Evolutionary conservation across 176 grass and related monocot species (phyloP), one percentile per base, ranked within the genome.

Genomic region (Triticum turgidum): DNA sequence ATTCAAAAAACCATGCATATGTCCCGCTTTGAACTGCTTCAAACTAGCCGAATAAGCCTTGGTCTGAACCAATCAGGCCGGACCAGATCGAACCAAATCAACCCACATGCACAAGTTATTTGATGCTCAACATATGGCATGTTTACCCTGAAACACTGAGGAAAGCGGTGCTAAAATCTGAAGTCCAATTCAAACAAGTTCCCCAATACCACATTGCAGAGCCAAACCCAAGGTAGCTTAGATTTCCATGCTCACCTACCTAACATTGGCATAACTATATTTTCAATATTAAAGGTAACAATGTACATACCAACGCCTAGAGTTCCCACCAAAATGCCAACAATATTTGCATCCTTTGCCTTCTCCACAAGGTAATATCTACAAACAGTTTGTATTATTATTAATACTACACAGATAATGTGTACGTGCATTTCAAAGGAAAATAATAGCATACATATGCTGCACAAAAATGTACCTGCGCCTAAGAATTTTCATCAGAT

Each of bases 281-380:
- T 69, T 73, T 76, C 25, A 49, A 75, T 83, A 73, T 44, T 15
- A 18, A 87, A 84, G 20, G 90, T 41, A 80, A 15, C 30, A 58
- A 35, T 45, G 3, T 82, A 83, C 90, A 83, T 98, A 98, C 93
- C 96, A 73, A 94, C 90, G 87, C 92, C 96, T 13, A 98, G 89
- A 76, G 96, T 98, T 86, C 93, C 96, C 14, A 98, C 93, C 90
- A 98, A 92, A 91, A 98, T 98, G 65, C 96, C 93, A 89, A 98
- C 64, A 34, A 98, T 98, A 81, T 91, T 92, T 89, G 96, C 93
- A 91, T 98, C 96, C 84, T 96, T 98, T 59, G 93, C 93, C 94
- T 96, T 98, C 88, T 98, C 93, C 84, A 98, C 96, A 76, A 98
- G 91, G 73, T 94, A 98, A 88, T 98, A 98, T 88, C 96, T 98